Evolutionary conservation across 1,284 basidiomycete genomes (phyloP).

Genomic region (Tylopilus sp.): DNA sequence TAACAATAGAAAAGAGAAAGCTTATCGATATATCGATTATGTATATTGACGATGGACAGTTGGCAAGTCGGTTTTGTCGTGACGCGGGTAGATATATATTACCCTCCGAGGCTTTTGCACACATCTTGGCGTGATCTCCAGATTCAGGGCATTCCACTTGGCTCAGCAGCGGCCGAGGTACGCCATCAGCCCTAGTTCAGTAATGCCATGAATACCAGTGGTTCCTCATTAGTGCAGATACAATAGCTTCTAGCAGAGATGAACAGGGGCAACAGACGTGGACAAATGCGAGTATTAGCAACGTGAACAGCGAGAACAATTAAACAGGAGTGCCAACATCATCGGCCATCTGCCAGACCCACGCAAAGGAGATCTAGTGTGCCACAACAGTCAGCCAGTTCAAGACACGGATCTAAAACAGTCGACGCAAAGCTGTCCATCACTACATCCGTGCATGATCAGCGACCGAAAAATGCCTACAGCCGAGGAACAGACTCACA

Average conservation of each 20-base stretch:
- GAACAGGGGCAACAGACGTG: conserved; percentile 4
- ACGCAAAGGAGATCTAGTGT: too few species aligned
- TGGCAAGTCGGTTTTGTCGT: conserved; percentile 3
- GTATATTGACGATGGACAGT: background rate
- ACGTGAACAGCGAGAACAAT: background rate
- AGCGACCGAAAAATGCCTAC: conserved; percentile 6
- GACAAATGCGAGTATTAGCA: conserved; percentile 12
- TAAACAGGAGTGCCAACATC: too few species aligned
- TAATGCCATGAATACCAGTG: background rate
- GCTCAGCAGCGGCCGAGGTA: too few species aligned
- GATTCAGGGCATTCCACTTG: background rate
- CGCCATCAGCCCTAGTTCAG: background rate
- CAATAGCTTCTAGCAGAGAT: conserved; percentile 17
- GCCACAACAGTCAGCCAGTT: too few species aligned
- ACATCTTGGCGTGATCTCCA: background rate
- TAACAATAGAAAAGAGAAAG: background rate
- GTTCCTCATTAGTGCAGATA: conserved; percentile 24
- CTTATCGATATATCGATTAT: background rate
- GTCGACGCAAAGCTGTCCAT: conserved; percentile 44
- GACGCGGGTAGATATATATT: conserved; percentile 1
- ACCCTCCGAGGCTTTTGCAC: background rate
- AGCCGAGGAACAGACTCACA: conserved; percentile 29
- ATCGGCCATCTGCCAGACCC: too few species aligned
- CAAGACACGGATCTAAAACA: conserved; percentile 34
- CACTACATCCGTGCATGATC: conserved; percentile 26